phyloP scores from a whole-genome alignment of 192 early-diverging fungal genomes.

The Tieghemiomyces parasiticus region DNA sequence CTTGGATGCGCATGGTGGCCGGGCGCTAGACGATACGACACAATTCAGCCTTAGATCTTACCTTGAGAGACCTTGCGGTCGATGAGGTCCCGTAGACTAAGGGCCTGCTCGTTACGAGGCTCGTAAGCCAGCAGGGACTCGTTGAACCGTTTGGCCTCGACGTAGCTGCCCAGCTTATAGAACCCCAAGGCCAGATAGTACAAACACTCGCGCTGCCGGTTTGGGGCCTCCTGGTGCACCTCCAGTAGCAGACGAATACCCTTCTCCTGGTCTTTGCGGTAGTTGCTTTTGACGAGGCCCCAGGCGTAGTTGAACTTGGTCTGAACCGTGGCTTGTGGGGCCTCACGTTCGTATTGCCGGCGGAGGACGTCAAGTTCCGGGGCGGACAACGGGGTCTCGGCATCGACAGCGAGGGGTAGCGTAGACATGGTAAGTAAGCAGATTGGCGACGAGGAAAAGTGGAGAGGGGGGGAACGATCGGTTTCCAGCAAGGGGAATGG shows the following conservation, averaged over 20 bases:
- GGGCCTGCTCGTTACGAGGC: slow-evolving; percentile 69
- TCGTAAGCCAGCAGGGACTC: slow-evolving; percentile 70
- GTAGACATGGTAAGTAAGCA: no score
- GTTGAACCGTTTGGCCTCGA: slow-evolving; percentile 63
- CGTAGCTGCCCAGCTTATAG: slow-evolving; percentile 82
- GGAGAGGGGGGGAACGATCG: no score
- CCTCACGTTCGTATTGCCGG: slow-evolving; percentile 55
- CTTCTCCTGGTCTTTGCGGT: slow-evolving; percentile 46
- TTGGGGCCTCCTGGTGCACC: slow-evolving; percentile 68
- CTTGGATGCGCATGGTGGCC: not conserved
- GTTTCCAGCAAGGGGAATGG: no score
- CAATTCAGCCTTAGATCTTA: slow-evolving; percentile 13
- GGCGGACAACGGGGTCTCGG: slow-evolving; percentile 1
- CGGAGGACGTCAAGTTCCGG: slow-evolving; percentile 29
- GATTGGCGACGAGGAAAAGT: no score
- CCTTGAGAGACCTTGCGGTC: slow-evolving; percentile 65
- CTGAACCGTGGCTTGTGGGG: slow-evolving; percentile 53
- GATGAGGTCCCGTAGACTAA: slow-evolving; percentile 52
- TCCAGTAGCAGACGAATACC: slow-evolving; percentile 70
- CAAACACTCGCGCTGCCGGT: slow-evolving; percentile 82
- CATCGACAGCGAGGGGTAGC: slow-evolving; percentile 6
- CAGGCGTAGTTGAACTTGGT: slow-evolving; percentile 97
- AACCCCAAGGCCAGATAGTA: slow-evolving; percentile 88
- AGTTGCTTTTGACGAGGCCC: slow-evolving; percentile 64
- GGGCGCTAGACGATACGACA: not conserved